phyloP scores from a whole-genome alignment of 495 filamentous ascomycete genomes.

The Hypomontagnella monticulosa region DNA sequence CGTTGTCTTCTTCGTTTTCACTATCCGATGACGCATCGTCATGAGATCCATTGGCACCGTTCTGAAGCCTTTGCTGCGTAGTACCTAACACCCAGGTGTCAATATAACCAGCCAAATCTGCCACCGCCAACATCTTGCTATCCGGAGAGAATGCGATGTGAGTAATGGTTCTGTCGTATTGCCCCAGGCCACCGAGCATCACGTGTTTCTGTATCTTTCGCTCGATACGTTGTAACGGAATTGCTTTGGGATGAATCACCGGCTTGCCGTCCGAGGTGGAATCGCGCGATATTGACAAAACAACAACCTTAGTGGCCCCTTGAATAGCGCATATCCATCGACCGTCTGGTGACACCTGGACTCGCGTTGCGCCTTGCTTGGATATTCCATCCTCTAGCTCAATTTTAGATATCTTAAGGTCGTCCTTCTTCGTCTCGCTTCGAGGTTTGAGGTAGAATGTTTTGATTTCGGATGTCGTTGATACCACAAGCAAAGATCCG shows the following conservation, averaged over 20 bases:
- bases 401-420: constrained; percentile 75
- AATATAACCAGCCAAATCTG: constrained; percentile 85
- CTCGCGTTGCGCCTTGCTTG: constrained; percentile 70
- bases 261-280: constrained; percentile 40
- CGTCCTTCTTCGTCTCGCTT: constrained; percentile 56
- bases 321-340: constrained; percentile 82
- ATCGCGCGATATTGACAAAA: constrained; percentile 49
- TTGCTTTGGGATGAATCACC: constrained; percentile 56
- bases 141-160: constrained; percentile 82
- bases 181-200: constrained; percentile 74
- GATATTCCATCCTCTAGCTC: constrained; percentile 59
- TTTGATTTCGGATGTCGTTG: constrained; percentile 81
- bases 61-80: constrained; percentile 54
- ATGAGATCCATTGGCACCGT: constrained; percentile 44
- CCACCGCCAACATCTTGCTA: constrained; percentile 77
- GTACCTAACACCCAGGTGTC: constrained; percentile 78
- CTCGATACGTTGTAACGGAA: constrained; percentile 66
- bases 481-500: constrained; percentile 78
- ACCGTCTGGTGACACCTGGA: constrained; percentile 77
- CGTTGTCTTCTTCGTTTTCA: constrained; percentile 62
- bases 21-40: constrained; percentile 60
- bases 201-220: constrained; percentile 65
- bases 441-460: constrained; percentile 71
- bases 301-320: constrained; percentile 82
- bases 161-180: constrained; percentile 79